Base-by-base conservation (phyloP, 108 stramenopile genomes). In the Cyclotella cryptica region DNA sequence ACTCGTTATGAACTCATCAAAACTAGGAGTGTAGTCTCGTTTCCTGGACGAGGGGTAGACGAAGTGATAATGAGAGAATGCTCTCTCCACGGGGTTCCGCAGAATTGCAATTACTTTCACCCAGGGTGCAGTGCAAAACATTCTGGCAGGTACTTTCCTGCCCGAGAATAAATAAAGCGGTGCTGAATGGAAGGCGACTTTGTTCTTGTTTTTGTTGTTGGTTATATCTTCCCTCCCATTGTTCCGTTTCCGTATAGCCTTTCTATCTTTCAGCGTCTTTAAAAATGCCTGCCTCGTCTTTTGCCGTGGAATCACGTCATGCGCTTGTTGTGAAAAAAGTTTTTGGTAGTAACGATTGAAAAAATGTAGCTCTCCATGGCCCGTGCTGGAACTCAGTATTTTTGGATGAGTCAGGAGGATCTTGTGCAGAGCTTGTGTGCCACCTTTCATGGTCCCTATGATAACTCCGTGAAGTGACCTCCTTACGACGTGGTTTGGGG, bases 41-140 rank as follows among this genome's bases (percentile, higher is more conserved):
- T 40, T 29, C 53, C 43, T 57, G 0, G 21, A 44, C 17, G 29
- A 14, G 19, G 49, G 42, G 29, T 74, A 14, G 1, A 52, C 28
- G 43, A 66, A 75, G 41, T 75, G 62, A 62, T 66, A 75, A 66
- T 66, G 74, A 21, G 61, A 63, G 62, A 66, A 66, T 24, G 74
- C 74, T 54, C 74, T 43, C 13, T 75, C 74, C 13, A 75, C 66
- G 5, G 74, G 74, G 22, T 75, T 75, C 6, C 74, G 30, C 1
- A 75, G 24, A 28, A 75, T 75, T n/a, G 74, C 74, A 49, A 75
- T 63, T 14, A 66, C 45, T 51, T 66, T 66, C 35, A 62, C 35
- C 74, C 74, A 75, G 6, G 74, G 74, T 28, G 74, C 74, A 35
- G 42, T 54, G 47, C 64, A 75, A 12, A 75, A n/a, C 54, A 75